Conservation (phyloP, 306 rosid species). For the Lathyrus sativus region DNA sequence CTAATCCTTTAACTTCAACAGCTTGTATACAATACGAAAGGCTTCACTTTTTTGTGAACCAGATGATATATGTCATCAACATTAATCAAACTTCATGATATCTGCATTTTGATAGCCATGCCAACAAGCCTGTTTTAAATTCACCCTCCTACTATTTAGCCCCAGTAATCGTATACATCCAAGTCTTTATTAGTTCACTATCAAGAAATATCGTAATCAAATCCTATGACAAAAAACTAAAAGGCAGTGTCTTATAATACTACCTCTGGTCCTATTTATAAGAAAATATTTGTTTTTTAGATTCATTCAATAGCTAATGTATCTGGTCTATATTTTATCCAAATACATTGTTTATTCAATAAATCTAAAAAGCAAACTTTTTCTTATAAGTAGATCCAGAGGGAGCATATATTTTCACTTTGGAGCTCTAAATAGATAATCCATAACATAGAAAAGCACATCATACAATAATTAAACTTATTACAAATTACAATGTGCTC, state of each 20-base stretch:
- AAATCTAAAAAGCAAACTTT: too few relatives aligned
- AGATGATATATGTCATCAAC: slow-evolving; percentile 2
- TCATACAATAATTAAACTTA: background rate
- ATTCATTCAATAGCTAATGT: too few relatives aligned
- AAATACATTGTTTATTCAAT: too few relatives aligned
- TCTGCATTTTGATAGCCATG: background rate
- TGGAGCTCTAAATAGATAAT: slow-evolving; percentile 5
- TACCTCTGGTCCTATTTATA: too few relatives aligned
- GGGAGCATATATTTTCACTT: slow-evolving; percentile 5
- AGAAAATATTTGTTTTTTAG: too few relatives aligned
- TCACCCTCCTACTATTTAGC: slow-evolving; percentile 1
- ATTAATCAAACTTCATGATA: background rate
- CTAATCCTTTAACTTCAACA: background rate
- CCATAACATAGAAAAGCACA: background rate
- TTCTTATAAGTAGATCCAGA: too few relatives aligned
- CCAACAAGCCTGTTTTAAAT: too few relatives aligned
- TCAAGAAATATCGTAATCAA: slow-evolving; percentile 2
- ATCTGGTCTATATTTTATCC: too few relatives aligned
- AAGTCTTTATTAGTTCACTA: slow-evolving; percentile 15
- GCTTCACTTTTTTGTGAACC: slow-evolving; percentile 10
- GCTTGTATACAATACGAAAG: slow-evolving; percentile 6
- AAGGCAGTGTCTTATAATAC: background rate
- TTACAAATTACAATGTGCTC: background rate
- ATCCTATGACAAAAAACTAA: slow-evolving; percentile 3
- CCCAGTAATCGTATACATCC: slow-evolving; percentile 14